Conservation (phyloP, 2,329 filamentous ascomycete species). For the Aspergillaceae sp. region DNA sequence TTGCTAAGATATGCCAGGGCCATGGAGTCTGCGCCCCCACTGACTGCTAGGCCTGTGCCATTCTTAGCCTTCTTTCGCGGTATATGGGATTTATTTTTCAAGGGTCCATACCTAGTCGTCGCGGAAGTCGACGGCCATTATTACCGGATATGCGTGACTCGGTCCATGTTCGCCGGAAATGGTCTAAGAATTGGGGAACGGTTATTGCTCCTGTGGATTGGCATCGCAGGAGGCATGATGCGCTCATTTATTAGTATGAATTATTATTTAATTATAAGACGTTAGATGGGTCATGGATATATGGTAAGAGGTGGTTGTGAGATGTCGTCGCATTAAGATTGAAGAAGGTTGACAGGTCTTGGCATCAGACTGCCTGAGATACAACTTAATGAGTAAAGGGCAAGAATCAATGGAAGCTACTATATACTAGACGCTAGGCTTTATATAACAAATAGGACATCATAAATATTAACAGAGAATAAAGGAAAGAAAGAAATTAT, state of each 20-base stretch:
- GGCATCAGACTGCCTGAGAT: too few species aligned
- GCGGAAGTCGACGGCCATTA: slow-evolving; percentile 8
- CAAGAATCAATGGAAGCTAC: not conserved
- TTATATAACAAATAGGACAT: not conserved
- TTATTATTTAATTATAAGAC: not conserved
- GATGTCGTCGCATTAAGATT: not conserved
- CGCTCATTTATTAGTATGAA: slow-evolving; percentile 8
- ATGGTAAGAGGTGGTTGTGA: too few species aligned
- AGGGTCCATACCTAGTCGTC: slow-evolving; percentile 13
- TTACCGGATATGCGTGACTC: slow-evolving; percentile 8
- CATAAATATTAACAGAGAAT: slow-evolving; percentile 1
- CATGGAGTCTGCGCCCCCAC: slow-evolving; percentile 97
- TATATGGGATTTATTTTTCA: not conserved
- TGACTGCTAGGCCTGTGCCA: slow-evolving; percentile 63
- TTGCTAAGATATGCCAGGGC: slow-evolving; percentile 70
- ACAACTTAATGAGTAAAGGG: too few species aligned
- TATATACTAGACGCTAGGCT: not conserved
- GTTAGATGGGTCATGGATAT: not conserved
- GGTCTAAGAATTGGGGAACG: slow-evolving; percentile 19
- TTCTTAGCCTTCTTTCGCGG: not conserved
- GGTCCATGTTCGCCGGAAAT: slow-evolving; percentile 23
- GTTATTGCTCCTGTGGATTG: slow-evolving; percentile 13
- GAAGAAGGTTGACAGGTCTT: not conserved
- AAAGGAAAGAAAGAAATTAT: not conserved
- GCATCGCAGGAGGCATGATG: slow-evolving; percentile 2